phyloP scores from a whole-genome alignment of 176 grass and related monocot species.

The Musa troglodytarum region DNA sequence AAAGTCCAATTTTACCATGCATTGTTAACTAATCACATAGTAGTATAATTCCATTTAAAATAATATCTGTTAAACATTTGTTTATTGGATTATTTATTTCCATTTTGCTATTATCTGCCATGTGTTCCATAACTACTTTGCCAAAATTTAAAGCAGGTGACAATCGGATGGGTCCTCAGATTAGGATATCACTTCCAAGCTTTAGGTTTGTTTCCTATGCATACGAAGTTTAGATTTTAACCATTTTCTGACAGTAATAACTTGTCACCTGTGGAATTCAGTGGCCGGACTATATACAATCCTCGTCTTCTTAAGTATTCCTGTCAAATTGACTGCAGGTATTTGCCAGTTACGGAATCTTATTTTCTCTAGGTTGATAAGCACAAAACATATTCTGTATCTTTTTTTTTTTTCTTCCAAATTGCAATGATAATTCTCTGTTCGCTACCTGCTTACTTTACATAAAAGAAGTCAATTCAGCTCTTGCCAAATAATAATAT shows the following conservation, averaged over 20 bases:
- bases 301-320: conserved; percentile 87
- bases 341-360: neutral
- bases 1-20: neutral
- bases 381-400: no score
- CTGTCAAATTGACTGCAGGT: conserved; percentile 88
- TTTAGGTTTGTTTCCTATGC: conserved; percentile 61
- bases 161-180: conserved; percentile 54
- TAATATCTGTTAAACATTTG: no score
- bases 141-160: conserved; percentile 29
- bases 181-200: conserved; percentile 94
- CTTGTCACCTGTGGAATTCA: conserved; percentile 30
- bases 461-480: neutral
- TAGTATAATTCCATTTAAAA: no score
- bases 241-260: conserved; percentile 13
- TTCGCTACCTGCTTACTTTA: neutral
- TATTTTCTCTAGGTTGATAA: neutral
- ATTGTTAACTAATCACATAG: neutral
- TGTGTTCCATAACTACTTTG: no score
- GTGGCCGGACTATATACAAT: conserved; percentile 62
- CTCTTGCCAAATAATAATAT: no score
- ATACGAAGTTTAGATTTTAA: neutral
- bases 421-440: no score
- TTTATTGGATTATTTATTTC: no score
- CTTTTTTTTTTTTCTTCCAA: no score
- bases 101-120: no score